Conservation (phyloP, 148 eudicot genomes). For the Rhododendron molle region DNA sequence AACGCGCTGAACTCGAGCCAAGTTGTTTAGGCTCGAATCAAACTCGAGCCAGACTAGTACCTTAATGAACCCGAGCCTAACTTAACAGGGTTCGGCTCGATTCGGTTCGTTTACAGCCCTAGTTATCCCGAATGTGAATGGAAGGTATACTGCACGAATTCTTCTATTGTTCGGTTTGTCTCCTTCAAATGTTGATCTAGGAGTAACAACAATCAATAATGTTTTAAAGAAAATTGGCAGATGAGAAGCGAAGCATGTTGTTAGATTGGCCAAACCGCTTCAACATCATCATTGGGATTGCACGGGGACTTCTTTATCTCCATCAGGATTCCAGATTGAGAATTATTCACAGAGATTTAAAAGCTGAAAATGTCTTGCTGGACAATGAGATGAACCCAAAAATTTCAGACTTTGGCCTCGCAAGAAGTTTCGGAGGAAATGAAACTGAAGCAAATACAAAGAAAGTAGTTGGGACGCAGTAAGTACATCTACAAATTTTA, state of each 20-base stretch:
- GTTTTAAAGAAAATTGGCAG: not conserved
- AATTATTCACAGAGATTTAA: slow-evolving; percentile 17
- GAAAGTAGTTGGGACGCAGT: slow-evolving; percentile 21
- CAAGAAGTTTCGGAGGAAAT: slow-evolving; percentile 16
- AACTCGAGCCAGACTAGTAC: too few species aligned
- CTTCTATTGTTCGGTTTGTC: not conserved
- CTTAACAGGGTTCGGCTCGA: too few species aligned
- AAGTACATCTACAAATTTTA: not conserved
- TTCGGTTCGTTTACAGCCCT: too few species aligned
- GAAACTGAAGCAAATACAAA: slow-evolving; percentile 14
- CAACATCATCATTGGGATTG: slow-evolving; percentile 14
- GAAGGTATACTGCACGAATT: too few species aligned
- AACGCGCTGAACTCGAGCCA: too few species aligned
- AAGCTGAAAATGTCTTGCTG: slow-evolving; percentile 18
- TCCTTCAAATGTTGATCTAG: not conserved
- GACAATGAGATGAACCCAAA: slow-evolving; percentile 25
- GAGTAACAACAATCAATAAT: not conserved
- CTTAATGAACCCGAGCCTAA: too few species aligned
- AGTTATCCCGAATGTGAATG: too few species aligned
- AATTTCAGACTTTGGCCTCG: slow-evolving; percentile 27
- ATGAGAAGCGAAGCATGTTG: not conserved
- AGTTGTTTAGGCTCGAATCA: too few species aligned
- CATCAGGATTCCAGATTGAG: slow-evolving; percentile 22
- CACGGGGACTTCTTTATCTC: slow-evolving; percentile 15
- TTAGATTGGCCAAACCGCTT: slow-evolving; percentile 18